Evolutionary conservation across 257 asterid species (phyloP).

Genomic region (Mentha longifolia): DNA sequence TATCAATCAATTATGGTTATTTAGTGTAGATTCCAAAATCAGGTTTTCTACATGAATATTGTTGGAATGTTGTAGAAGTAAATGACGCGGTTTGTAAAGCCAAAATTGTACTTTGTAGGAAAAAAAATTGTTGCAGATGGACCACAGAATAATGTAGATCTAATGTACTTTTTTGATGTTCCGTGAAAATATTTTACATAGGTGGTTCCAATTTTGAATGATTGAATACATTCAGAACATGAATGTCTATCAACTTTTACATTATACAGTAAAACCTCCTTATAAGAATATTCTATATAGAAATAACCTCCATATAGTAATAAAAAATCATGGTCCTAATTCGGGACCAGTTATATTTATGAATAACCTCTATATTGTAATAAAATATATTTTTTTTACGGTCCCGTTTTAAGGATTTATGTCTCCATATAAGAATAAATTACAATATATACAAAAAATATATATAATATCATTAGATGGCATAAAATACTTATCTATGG

Average conservation of each 20-base stretch:
- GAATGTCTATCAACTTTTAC: not conserved
- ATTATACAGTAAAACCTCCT: too few relatives aligned
- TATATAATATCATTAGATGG: too few relatives aligned
- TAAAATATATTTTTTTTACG: too few relatives aligned
- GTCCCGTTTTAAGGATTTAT: too few relatives aligned
- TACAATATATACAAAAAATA: too few relatives aligned
- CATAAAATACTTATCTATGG: too few relatives aligned
- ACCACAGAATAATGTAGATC: slow-evolving; percentile 7
- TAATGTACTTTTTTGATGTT: not conserved
- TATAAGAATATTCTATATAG: too few relatives aligned
- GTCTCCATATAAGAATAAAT: too few relatives aligned
- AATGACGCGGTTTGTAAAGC: not conserved
- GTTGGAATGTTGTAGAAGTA: slow-evolving; percentile 9
- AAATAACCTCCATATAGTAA: too few relatives aligned
- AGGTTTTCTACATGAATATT: slow-evolving; percentile 18
- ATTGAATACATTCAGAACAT: not conserved
- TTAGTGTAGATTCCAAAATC: slow-evolving; percentile 30
- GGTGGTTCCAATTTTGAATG: not conserved
- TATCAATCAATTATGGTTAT: not conserved
- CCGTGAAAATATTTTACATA: not conserved
- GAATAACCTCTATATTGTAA: too few relatives aligned
- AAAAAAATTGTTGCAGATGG: not conserved
- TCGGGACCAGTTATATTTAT: too few relatives aligned
- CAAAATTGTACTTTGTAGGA: slow-evolving; percentile 11
- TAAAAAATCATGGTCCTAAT: too few relatives aligned